Conservation (phyloP, 352 stramenopile genomes). For the Globisporangium mamillatum region DNA sequence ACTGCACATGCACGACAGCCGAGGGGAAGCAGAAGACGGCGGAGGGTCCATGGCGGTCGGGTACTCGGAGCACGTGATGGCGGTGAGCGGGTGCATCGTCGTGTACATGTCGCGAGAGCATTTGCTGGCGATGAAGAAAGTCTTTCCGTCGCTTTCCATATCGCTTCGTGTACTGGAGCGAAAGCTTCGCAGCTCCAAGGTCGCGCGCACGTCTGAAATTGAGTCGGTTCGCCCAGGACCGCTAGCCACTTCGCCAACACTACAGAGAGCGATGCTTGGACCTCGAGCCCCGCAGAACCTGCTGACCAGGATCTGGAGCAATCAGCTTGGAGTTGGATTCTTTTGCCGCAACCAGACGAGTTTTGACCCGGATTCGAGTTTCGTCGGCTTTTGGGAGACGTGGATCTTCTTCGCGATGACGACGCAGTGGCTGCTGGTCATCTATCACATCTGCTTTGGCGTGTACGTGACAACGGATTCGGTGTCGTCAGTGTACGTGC, state of each 20-base stretch:
- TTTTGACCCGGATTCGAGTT: conserved; percentile 48
- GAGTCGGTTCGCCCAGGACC: conserved; percentile 17
- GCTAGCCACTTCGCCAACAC: background rate
- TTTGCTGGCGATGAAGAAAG: conserved; percentile 30
- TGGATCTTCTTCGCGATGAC: conserved; percentile 40
- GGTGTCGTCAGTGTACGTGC: conserved; percentile 17
- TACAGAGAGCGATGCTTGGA: background rate
- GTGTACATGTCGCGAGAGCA: conserved; percentile 48
- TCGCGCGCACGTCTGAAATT: conserved; percentile 33
- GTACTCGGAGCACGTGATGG: conserved; percentile 39
- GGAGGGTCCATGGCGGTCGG: conserved; percentile 12
- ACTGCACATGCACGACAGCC: conserved; percentile 18
- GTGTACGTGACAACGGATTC: conserved; percentile 4
- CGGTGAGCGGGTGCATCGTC: conserved; percentile 53
- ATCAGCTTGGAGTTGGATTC: background rate
- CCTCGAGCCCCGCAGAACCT: background rate
- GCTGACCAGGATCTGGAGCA: background rate
- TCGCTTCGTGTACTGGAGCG: conserved; percentile 30
- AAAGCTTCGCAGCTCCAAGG: conserved; percentile 25
- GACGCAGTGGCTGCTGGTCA: conserved; percentile 36
- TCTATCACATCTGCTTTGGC: conserved; percentile 54
- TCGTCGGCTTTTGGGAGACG: conserved; percentile 52
- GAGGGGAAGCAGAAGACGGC: background rate
- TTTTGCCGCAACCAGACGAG: conserved; percentile 12
- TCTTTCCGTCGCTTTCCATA: conserved; percentile 30